Conservation (phyloP, 2,329 filamentous ascomycete species). For the Coniochaeta pulveracea region DNA sequence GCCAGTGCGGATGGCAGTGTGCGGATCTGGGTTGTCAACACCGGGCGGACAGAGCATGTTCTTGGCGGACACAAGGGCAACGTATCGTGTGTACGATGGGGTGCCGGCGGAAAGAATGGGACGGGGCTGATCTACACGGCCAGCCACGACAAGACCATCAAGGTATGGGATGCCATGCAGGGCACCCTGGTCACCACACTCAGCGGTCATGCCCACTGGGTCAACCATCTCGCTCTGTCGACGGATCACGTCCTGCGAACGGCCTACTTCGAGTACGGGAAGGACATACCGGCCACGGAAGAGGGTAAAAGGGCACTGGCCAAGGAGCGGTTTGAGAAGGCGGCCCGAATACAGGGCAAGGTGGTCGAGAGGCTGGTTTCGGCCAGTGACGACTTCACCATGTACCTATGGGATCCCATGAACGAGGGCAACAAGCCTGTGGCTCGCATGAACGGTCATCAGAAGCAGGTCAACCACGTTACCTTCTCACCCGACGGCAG, state of each 20-base stretch:
- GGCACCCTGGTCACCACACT: conserved; percentile 75
- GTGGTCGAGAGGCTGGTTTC: conserved; percentile 79
- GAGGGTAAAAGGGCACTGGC: conserved; percentile 67
- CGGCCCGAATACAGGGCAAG: conserved; percentile 63
- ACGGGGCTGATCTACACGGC: conserved; percentile 71
- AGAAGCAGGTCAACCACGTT: conserved; percentile 95
- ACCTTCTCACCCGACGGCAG: conserved; percentile 85
- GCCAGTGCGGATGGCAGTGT: conserved; percentile 85
- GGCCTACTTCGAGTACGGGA: conserved; percentile 74
- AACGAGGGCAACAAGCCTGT: conserved; percentile 67
- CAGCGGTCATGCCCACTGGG: conserved; percentile 70
- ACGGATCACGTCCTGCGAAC: conserved; percentile 86
- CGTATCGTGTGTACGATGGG: conserved; percentile 89
- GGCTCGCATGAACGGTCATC: conserved; percentile 81
- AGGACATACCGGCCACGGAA: conserved; percentile 51
- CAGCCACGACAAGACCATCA: conserved; percentile 86
- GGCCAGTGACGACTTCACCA: conserved; percentile 89
- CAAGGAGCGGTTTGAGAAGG: conserved; percentile 73
- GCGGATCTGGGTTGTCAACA: conserved; percentile 74
- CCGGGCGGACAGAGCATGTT: conserved; percentile 67
- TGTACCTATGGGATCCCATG: conserved; percentile 88
- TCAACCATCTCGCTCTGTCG: conserved; percentile 88
- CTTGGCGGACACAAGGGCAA: conserved; percentile 81
- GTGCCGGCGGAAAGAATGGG: conserved; percentile 37
- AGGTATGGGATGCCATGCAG: conserved; percentile 74